Evolutionary conservation across 306 rosid species (phyloP).

Genomic region (Castanea sativa): DNA sequence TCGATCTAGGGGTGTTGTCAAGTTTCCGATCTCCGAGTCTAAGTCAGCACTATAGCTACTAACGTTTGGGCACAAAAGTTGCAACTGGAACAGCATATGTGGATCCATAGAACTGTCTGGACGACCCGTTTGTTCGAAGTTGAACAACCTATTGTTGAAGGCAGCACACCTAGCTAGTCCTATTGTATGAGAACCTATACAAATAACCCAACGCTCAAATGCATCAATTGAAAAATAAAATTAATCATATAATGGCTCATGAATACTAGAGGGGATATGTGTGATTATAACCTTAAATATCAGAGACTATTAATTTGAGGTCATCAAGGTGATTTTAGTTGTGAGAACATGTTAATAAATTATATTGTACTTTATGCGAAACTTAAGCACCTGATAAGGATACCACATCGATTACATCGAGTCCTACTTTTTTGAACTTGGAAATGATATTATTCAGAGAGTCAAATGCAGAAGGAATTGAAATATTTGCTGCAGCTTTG

Average conservation of each 20-base stretch:
- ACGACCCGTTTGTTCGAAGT: constrained; percentile 60
- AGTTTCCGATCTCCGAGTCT: constrained; percentile 37
- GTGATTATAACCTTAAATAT: too few relatives aligned
- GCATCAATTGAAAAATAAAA: not conserved
- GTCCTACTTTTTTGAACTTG: constrained; percentile 52
- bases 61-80: constrained; percentile 49
- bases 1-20: constrained; percentile 48
- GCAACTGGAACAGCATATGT: constrained; percentile 49
- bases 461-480: constrained; percentile 68
- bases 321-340: too few relatives aligned
- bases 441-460: constrained; percentile 29
- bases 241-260: too few relatives aligned
- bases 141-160: constrained; percentile 67
- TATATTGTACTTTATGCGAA: not conserved
- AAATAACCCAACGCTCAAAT: too few relatives aligned
- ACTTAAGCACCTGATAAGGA: constrained; percentile 55
- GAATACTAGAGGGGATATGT: too few relatives aligned
- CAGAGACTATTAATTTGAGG: too few relatives aligned
- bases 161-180: constrained; percentile 65
- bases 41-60: constrained; percentile 52
- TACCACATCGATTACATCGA: constrained; percentile 54
- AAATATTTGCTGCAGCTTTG: constrained; percentile 33
- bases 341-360: not conserved
- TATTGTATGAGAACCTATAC: constrained; percentile 73
- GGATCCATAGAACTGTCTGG: constrained; percentile 59